A percentile compares a stretch with the other conserved stretches of the same genome.
Conservation (phyloP, 805 yeast genomes). For the Maudiozyma serrabonitensis region DNA sequence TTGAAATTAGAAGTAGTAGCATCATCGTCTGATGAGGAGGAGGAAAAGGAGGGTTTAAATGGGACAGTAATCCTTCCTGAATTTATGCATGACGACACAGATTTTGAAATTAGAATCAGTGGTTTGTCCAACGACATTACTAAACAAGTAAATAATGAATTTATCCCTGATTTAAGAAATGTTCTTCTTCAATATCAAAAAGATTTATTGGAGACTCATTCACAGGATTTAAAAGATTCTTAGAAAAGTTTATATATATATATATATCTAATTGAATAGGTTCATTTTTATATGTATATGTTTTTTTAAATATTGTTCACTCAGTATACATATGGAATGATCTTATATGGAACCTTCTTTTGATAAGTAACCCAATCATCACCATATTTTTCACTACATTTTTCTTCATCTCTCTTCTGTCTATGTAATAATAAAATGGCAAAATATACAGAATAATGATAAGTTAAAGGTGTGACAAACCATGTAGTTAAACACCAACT, state of each 20-base stretch:
- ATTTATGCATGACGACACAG: slow-evolving; percentile 68
- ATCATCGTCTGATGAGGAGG: slow-evolving; percentile 11
- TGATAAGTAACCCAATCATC: slow-evolving; percentile 80
- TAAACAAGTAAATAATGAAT: slow-evolving; percentile 35
- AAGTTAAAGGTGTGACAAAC: slow-evolving; percentile 68
- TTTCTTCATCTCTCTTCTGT: slow-evolving; percentile 83
- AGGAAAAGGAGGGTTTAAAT: slow-evolving; percentile 29
- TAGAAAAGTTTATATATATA: neutral
- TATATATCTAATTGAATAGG: slow-evolving; percentile 3
- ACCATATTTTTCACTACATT: slow-evolving; percentile 81
- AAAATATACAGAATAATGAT: slow-evolving; percentile 79
- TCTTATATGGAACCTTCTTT: slow-evolving; percentile 72
- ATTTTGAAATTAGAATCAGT: slow-evolving; percentile 49
- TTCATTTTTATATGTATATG: neutral
- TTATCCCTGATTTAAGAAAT: slow-evolving; percentile 43
- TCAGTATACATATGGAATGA: slow-evolving; percentile 77
- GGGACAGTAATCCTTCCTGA: slow-evolving; percentile 50
- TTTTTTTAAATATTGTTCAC: neutral
- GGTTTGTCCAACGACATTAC: slow-evolving; percentile 29
- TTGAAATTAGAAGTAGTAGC: slow-evolving; percentile 35
- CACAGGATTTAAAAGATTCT: slow-evolving; percentile 49
- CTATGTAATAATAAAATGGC: slow-evolving; percentile 77
- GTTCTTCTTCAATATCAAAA: slow-evolving; percentile 50
- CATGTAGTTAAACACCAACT: slow-evolving; percentile 93
- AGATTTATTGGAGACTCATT: slow-evolving; percentile 53